Evolutionary conservation across 2,329 filamentous ascomycete species (phyloP).

Genomic region (Plectosphaerella sp.): DNA sequence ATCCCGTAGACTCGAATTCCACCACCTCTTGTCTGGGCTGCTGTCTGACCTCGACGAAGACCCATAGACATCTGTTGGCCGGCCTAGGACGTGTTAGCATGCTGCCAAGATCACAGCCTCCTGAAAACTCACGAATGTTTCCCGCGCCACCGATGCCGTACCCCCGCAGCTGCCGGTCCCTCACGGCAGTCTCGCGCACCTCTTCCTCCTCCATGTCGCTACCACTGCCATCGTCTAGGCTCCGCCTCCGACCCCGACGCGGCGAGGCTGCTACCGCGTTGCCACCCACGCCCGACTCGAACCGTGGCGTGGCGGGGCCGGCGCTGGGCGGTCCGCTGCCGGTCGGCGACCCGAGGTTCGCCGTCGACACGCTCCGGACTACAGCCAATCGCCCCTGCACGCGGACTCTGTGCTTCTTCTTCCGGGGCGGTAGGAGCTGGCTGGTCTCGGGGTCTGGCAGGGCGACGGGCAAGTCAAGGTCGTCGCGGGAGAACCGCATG

Average conservation of each 20-base stretch:
- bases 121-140: slow-evolving; percentile 28
- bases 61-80: slow-evolving; percentile 18
- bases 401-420: slow-evolving; percentile 26
- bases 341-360: slow-evolving; percentile 13
- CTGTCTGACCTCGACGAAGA: slow-evolving; percentile 5
- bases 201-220: slow-evolving; percentile 17
- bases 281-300: slow-evolving; percentile 15
- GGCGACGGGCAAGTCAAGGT: slow-evolving; percentile 12
- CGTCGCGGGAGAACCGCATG: slow-evolving; percentile 7
- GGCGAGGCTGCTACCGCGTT: neutral
- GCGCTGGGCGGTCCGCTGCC: neutral
- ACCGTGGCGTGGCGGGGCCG: slow-evolving; percentile 2
- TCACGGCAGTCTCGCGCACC: slow-evolving; percentile 17
- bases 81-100: slow-evolving; percentile 7
- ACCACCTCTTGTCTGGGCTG: slow-evolving; percentile 1
- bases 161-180: slow-evolving; percentile 26
- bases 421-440: slow-evolving; percentile 19
- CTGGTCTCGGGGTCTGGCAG: slow-evolving; percentile 24
- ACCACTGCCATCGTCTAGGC: slow-evolving; percentile 13
- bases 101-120: neutral
- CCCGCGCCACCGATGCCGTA: slow-evolving; percentile 35
- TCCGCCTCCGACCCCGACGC: slow-evolving; percentile 7
- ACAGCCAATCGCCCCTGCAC: slow-evolving; percentile 30
- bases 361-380: slow-evolving; percentile 28
- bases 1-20: slow-evolving; percentile 7